Base-by-base conservation (phyloP, 2,329 filamentous ascomycete genomes). In the Aspergillus latus region DNA sequence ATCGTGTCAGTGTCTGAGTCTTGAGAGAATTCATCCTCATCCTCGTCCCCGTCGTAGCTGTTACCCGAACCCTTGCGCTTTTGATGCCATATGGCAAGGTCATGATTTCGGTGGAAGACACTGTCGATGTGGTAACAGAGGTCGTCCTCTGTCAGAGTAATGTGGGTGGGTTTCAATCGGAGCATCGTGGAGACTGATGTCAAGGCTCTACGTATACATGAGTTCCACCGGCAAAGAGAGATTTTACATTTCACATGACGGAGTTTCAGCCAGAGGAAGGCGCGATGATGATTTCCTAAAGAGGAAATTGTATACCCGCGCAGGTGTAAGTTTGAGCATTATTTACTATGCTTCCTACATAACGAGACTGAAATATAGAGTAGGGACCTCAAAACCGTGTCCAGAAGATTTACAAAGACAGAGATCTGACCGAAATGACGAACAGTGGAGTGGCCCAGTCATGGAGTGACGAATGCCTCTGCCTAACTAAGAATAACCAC, bases 121-220 rank as follows among this genome's bases (percentile, higher is more conserved):
- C 61, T 56, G 39, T 68, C 64, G 15, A 75, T 60, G 43, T 69
- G 65, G 54, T 59, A 65, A 30, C 68, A 62, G 21, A 75, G 30
- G 56, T 76, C 73, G 16, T 68, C 60, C 15, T 72, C 66, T 1
- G 64, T 65, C 29, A 75, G 60, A 26, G 56, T 52, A 45, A 75
- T 69, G 32, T 66, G 59, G 6, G 71, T 73, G 34, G 71, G 66
- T 13, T 65, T 66, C 34, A 67, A 64, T 55, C 72, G 67, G 34
- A 75, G 66, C 73, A 75, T 74, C 51, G 15, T 58, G 37, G 36
- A 16, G 42, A 42, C 5, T 48, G n/a, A 15, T 40, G 28, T 16
- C n/a, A 16, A 46, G 30, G 9, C 13, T 21, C 36, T 53, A 39
- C 32, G 34, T 42, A 16, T 50, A 50, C 28, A 32, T 34, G 13